Conservation (phyloP, 768 basidiomycete species). For the Mycena metata region DNA sequence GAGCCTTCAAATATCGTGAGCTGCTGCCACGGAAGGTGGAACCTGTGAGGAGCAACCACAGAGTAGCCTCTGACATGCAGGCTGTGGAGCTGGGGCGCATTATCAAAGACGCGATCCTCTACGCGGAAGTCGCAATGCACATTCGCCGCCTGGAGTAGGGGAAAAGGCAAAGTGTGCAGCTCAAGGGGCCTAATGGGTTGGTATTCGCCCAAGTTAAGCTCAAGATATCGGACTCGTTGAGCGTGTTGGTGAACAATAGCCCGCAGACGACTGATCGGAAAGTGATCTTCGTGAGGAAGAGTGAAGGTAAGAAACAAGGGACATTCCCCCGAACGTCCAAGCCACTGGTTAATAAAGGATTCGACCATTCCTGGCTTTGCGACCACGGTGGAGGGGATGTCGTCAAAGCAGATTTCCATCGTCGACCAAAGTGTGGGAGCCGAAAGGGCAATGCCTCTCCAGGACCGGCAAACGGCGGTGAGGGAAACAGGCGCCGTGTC, state of each 20-base stretch:
- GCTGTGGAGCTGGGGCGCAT: background rate
- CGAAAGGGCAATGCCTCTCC: background rate
- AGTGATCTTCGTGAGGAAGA: too few relatives aligned
- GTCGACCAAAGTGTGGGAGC: conserved; percentile 9
- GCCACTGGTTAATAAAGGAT: too few relatives aligned
- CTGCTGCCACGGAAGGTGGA: background rate
- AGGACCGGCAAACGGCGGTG: conserved; percentile 2
- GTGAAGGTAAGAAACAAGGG: conserved; percentile 6
- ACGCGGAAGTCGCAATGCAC: too few relatives aligned
- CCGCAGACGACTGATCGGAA: background rate
- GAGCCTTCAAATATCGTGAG: conserved; percentile 14
- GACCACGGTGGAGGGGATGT: background rate
- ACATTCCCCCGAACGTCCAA: too few relatives aligned
- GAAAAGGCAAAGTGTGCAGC: too few relatives aligned
- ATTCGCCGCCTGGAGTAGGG: too few relatives aligned
- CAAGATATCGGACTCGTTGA: background rate
- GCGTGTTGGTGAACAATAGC: background rate
- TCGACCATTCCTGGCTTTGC: background rate
- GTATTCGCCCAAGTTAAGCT: too few relatives aligned
- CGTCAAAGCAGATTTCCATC: background rate
- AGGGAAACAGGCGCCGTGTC: too few relatives aligned
- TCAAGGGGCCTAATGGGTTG: too few relatives aligned
- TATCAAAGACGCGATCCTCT: background rate
- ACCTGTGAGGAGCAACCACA: background rate
- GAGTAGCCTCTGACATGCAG: background rate